phyloP scores from a whole-genome alignment of 2,329 filamentous ascomycete species.

The Hortaea werneckii region DNA sequence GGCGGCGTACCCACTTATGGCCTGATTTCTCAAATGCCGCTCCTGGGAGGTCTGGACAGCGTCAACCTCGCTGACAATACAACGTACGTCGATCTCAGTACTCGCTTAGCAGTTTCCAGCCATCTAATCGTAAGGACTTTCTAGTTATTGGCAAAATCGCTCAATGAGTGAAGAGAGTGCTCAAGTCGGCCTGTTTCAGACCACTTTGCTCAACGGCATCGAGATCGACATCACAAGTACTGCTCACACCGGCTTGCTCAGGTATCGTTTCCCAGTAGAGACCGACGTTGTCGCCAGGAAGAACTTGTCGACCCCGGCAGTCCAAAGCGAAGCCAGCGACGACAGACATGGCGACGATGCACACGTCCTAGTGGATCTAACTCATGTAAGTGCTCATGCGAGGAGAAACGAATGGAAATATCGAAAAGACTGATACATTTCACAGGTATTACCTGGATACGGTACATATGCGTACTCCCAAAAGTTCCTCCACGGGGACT shows the following conservation, averaged over 20 bases:
- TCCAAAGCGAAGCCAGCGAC: too few relatives aligned
- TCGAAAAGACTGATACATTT: too few relatives aligned
- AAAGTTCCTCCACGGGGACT: background rate
- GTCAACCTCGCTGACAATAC: background rate
- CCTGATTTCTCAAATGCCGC: conserved; percentile 15
- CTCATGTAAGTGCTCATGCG: conserved; percentile 36
- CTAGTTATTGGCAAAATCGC: conserved; percentile 9
- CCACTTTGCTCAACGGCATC: conserved; percentile 45
- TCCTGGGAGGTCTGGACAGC: conserved; percentile 4
- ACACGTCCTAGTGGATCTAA: conserved; percentile 52
- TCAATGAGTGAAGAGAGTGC: conserved; percentile 28
- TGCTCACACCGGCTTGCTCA: conserved; percentile 46
- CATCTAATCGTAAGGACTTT: too few relatives aligned
- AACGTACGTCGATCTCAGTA: background rate
- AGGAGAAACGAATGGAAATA: too few relatives aligned
- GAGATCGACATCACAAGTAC: conserved; percentile 49
- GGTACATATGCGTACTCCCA: background rate
- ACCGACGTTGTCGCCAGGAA: conserved; percentile 1
- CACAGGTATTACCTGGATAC: background rate
- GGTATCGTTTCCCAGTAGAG: conserved; percentile 46
- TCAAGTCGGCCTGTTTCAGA: conserved; percentile 52
- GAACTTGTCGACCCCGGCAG: background rate
- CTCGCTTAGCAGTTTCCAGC: too few relatives aligned
- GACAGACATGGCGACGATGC: conserved; percentile 3
- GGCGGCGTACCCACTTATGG: conserved; percentile 60